These are phyloP conservation scores for Talaromyces trachyspermus DNA, from an alignment of 495 filamentous ascomycete species.

Conservation along the genomic window DNA sequence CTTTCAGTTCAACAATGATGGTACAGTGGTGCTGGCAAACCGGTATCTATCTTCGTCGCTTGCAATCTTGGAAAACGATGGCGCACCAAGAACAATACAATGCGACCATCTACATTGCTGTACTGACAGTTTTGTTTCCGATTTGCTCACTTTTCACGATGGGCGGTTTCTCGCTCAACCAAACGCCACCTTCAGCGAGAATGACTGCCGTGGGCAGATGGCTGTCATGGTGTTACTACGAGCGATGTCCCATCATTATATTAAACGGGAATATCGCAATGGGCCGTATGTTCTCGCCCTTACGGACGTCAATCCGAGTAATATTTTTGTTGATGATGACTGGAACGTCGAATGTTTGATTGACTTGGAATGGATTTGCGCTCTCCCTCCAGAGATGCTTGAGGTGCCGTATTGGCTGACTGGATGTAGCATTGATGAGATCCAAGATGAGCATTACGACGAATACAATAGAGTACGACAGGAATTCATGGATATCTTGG, in stretches of 20 bases:
- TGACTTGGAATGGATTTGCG: slow-evolving; percentile 32
- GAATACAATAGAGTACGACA: no score
- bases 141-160: slow-evolving; percentile 24
- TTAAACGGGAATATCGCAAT: slow-evolving; percentile 12
- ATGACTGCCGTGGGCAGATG: slow-evolving; percentile 21
- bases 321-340: slow-evolving; percentile 27
- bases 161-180: slow-evolving; percentile 19
- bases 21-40: slow-evolving; percentile 23
- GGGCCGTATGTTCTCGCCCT: slow-evolving; percentile 19
- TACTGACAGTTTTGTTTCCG: slow-evolving; percentile 19
- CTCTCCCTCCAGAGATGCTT: slow-evolving; percentile 26
- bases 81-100: slow-evolving; percentile 21
- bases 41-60: slow-evolving; percentile 21
- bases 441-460: slow-evolving; percentile 10
- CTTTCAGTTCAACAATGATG: slow-evolving; percentile 21
- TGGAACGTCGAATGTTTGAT: slow-evolving; percentile 24
- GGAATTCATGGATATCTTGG: slow-evolving; percentile 12
- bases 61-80: slow-evolving; percentile 26
- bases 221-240: slow-evolving; percentile 21
- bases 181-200: slow-evolving; percentile 18
- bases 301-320: slow-evolving; percentile 23
- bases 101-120: slow-evolving; percentile 18
- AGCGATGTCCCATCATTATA: slow-evolving; percentile 17
- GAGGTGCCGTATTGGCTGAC: slow-evolving; percentile 28
- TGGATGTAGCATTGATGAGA: slow-evolving; percentile 17